Evolutionary conservation across 208 protist genomes (phyloP).

Genomic region (Vickermania ingenoplastis): DNA sequence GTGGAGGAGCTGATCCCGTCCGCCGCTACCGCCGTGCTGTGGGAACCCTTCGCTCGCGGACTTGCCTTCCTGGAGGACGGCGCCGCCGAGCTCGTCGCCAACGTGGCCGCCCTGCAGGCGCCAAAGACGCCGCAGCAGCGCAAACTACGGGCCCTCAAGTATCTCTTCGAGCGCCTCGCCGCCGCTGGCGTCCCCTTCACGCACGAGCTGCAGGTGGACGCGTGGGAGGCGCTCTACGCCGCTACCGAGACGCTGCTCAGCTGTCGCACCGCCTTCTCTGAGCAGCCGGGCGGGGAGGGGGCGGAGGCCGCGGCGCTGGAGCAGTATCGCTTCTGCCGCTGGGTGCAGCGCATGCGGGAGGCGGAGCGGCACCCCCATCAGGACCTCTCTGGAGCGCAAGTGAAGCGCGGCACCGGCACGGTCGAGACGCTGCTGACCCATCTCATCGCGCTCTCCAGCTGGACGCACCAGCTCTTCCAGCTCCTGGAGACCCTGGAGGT

Average conservation of each 20-base stretch:
- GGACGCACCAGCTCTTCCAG: conserved; percentile 17
- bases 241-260: conserved; percentile 48
- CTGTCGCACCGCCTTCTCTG: conserved; percentile 26
- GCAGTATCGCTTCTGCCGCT: conserved; percentile 70
- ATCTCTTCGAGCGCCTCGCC: conserved; percentile 58
- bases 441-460: conserved; percentile 14
- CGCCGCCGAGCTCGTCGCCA: conserved; percentile 50
- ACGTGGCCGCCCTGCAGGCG: conserved; percentile 72
- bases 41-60: conserved; percentile 16
- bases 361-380: conserved; percentile 64
- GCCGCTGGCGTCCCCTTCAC: conserved; percentile 74
- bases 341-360: conserved; percentile 81
- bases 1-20: conserved; percentile 3
- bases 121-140: conserved; percentile 64
- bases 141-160: conserved; percentile 85
- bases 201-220: conserved; percentile 38
- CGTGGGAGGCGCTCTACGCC: conserved; percentile 67
- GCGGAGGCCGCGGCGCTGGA: conserved; percentile 27
- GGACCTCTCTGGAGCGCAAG: conserved; percentile 82
- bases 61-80: conserved; percentile 39
- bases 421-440: conserved; percentile 63
- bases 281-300: conserved; percentile 10
- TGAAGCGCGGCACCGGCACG: conserved; percentile 53
- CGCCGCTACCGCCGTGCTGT: background rate
- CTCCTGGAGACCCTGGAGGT: conserved; percentile 24